A percentile compares a stretch with the other conserved stretches of the same genome.
These are phyloP conservation scores for Kwoniella europaea DNA, from an alignment of 768 basidiomycete genomes.

Conservation along the genomic window DNA sequence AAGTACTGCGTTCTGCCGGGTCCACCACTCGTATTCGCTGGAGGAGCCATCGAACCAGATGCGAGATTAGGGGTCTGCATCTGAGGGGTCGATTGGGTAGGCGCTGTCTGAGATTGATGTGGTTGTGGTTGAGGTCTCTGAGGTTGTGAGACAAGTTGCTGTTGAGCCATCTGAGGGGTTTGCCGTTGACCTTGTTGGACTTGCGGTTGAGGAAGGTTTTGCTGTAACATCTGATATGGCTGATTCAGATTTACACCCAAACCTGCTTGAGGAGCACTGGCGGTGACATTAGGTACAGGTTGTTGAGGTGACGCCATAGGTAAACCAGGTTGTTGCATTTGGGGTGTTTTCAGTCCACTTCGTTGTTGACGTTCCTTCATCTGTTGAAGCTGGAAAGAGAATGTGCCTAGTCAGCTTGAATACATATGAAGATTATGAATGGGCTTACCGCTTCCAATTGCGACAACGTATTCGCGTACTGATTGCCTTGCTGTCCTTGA, in stretches of 20 bases:
- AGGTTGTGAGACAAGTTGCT: slow-evolving; percentile 8
- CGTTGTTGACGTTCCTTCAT: slow-evolving; percentile 45
- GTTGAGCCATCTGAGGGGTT: slow-evolving; percentile 18
- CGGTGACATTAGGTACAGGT: slow-evolving; percentile 1
- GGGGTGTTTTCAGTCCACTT: slow-evolving; percentile 37
- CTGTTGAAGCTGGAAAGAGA: slow-evolving; percentile 36
- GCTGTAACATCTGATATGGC: slow-evolving; percentile 30
- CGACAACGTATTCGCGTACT: slow-evolving; percentile 25
- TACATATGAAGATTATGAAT: neutral
- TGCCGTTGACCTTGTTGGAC: slow-evolving; percentile 2
- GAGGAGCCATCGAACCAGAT: slow-evolving; percentile 8
- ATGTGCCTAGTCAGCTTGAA: slow-evolving; percentile 5
- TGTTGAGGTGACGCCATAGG: slow-evolving; percentile 38
- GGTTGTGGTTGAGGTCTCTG: slow-evolving; percentile 11
- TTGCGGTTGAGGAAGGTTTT: slow-evolving; percentile 21
- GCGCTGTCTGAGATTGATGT: neutral
- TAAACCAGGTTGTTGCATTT: slow-evolving; percentile 22
- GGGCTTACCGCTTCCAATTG: slow-evolving; percentile 45
- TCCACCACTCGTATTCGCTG: neutral
- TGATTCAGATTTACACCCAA: slow-evolving; percentile 18
- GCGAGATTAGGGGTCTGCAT: slow-evolving; percentile 8
- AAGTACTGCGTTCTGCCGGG: slow-evolving; percentile 10
- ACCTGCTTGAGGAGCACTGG: slow-evolving; percentile 5
- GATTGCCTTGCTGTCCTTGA: slow-evolving; percentile 18
- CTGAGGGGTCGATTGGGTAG: slow-evolving; percentile 15